A percentile compares a stretch with the other conserved stretches of the same genome.
Conservation (phyloP, 2,329 filamentous ascomycete genomes). For the Verticillium zaregamsianum region DNA sequence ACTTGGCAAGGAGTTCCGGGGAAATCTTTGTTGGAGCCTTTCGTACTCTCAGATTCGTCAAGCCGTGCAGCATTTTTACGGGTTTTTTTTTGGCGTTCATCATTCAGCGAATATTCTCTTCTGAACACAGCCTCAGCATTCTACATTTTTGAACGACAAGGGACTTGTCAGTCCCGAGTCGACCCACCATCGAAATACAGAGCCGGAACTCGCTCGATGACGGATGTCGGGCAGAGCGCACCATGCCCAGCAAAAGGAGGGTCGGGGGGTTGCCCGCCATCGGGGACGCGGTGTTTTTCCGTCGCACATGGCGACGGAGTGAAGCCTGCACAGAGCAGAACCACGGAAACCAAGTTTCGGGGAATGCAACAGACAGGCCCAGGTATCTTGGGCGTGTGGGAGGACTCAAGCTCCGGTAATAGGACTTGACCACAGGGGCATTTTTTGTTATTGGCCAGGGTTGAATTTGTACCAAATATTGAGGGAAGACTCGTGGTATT, state of each 20-base stretch:
- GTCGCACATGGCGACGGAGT: background rate
- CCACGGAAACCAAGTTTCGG: background rate
- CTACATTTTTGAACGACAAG: background rate
- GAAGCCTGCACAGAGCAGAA: background rate
- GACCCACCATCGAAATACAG: background rate
- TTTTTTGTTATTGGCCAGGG: background rate
- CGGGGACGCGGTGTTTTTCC: background rate
- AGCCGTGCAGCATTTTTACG: background rate
- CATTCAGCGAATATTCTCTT: background rate
- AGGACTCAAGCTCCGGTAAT: background rate
- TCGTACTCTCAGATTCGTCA: background rate
- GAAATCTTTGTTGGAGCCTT: background rate
- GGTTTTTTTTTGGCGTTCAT: background rate
- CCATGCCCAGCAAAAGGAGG: background rate
- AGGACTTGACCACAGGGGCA: background rate
- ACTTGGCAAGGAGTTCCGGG: background rate
- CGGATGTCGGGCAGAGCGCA: background rate
- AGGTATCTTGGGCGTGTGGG: background rate
- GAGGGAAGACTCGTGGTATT: background rate
- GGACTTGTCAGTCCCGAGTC: background rate
- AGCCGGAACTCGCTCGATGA: background rate
- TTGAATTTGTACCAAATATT: background rate
- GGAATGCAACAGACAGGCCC: background rate
- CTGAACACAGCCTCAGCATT: background rate
- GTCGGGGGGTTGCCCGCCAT: background rate